These are phyloP conservation scores for Eimeria falciformis DNA, from an alignment of 169 alveolate genomes.

Conservation along the genomic window DNA sequence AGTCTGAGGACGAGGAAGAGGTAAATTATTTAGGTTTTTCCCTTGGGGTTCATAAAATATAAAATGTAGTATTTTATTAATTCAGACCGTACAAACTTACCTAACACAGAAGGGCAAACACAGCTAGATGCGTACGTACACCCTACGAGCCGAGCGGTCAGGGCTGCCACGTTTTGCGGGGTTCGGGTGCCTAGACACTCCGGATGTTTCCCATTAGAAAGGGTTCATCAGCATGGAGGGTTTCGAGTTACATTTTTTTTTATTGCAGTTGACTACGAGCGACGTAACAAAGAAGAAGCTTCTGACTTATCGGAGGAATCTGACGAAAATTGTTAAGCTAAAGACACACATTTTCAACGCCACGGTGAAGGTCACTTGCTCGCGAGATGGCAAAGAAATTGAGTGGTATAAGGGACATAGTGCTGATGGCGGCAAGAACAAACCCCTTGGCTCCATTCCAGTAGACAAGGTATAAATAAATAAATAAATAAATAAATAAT, in stretches of 20 bases:
- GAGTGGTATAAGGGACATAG: conserved; percentile 78
- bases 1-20: conserved; percentile 69
- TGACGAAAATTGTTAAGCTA: conserved; percentile 74
- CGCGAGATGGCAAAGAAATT: conserved; percentile 59
- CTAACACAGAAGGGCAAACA: neutral
- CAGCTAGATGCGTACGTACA: neutral
- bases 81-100: neutral
- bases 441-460: conserved; percentile 73
- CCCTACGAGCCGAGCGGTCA: neutral
- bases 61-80: neutral
- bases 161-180: too few species aligned
- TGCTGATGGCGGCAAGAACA: conserved; percentile 57
- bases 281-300: conserved; percentile 75
- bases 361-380: conserved; percentile 78
- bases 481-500: too few species aligned
- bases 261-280: conserved; percentile 72
- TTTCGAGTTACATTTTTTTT: neutral
- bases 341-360: conserved; percentile 71
- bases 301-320: conserved; percentile 54
- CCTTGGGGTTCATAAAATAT: neutral
- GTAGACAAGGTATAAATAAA: conserved; percentile 72
- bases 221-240: too few species aligned
- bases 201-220: too few species aligned
- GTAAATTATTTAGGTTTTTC: neutral
- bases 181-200: too few species aligned